Base-by-base conservation (phyloP, 2,329 filamentous ascomycete genomes). In the Fusarium haematococcum region DNA sequence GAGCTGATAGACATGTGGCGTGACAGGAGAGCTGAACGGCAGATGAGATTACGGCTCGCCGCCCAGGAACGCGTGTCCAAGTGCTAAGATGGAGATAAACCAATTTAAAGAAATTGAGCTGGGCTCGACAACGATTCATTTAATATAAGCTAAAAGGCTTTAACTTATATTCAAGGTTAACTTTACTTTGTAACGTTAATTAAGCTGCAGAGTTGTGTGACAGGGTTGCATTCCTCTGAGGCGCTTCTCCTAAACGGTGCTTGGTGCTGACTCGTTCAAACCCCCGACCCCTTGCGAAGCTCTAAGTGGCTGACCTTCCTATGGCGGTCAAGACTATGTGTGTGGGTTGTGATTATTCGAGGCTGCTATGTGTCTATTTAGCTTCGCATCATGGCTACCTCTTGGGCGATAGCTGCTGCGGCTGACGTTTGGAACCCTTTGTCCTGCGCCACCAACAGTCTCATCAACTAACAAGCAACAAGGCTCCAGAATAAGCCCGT, bases 1-100 rank as follows among this genome's bases (percentile, higher is more conserved):
- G 52, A 37, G 32, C n/a, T 57, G 52, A 37, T 57, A 57, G 72
- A 70, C 32, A 69, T 68, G 11, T 75, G 48, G 48, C 27, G 48
- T n/a, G 48, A 54, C 27, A 13, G 48, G 48, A 54, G 48, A 32
- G 48, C 48, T 13, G 18, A 54, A 13, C 27, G 48, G 27, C 27
- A n/a, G 48, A 54, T 54, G 48, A 54, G 48, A 54, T 54, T 32
- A 18, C 11, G 48, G 6, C 25, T 54, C 6, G 48, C 27, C 2
- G 27, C 27, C 6, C 48, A 54, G 48, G 48, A 32, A 14, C 48
- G 27, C 11, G 48, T 54, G 48, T 54, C 48, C 48, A 54, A 54
- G 27, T 54, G 48, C 18, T 54, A 7, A 54, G 48, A 43, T 43
- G 11, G 20, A n/a, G 16, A 18, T 50, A 16, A 30, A 7, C 9